Percentiles rank a stretch among this genome's conserved stretches.
Evolutionary conservation across 805 yeast genomes (phyloP).

Genomic region (Candida boleticola): DNA sequence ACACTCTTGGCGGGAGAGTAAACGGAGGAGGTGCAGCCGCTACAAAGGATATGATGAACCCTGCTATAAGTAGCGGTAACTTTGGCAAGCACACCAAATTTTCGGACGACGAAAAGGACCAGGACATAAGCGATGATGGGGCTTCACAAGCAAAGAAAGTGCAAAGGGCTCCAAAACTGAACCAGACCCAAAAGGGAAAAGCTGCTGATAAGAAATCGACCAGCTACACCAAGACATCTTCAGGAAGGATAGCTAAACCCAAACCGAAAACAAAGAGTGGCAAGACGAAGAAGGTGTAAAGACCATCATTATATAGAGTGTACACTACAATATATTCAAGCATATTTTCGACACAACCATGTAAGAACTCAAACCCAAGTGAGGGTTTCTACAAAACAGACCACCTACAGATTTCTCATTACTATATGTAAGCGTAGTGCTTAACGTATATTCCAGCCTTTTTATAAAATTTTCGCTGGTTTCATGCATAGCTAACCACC

Average conservation of each 20-base stretch:
- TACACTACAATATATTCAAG: not conserved
- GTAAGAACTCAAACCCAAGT: not conserved
- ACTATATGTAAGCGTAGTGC: too few relatives aligned
- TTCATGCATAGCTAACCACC: too few relatives aligned
- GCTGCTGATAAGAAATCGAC: not conserved
- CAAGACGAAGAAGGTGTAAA: not conserved
- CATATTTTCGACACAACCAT: not conserved
- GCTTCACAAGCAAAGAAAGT: too few relatives aligned
- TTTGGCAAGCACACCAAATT: slow-evolving; percentile 43
- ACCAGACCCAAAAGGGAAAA: not conserved
- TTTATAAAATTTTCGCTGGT: too few relatives aligned
- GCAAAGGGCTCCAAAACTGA: not conserved
- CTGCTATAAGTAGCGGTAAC: slow-evolving; percentile 38
- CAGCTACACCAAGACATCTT: not conserved
- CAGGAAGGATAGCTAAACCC: not conserved
- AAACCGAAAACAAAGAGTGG: not conserved
- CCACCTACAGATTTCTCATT: too few relatives aligned
- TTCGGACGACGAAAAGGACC: slow-evolving; percentile 11
- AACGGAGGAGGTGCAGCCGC: slow-evolving; percentile 33
- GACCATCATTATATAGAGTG: not conserved
- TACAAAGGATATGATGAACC: slow-evolving; percentile 20
- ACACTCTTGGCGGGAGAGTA: slow-evolving; percentile 39
- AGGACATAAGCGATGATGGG: slow-evolving; percentile 3
- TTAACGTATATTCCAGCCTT: too few relatives aligned
- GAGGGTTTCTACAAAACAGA: too few relatives aligned